Percentiles rank a stretch among this genome's conserved stretches.
Evolutionary conservation across 805 yeast species (phyloP).

Genomic region (Suhomyces xylopsoci): DNA sequence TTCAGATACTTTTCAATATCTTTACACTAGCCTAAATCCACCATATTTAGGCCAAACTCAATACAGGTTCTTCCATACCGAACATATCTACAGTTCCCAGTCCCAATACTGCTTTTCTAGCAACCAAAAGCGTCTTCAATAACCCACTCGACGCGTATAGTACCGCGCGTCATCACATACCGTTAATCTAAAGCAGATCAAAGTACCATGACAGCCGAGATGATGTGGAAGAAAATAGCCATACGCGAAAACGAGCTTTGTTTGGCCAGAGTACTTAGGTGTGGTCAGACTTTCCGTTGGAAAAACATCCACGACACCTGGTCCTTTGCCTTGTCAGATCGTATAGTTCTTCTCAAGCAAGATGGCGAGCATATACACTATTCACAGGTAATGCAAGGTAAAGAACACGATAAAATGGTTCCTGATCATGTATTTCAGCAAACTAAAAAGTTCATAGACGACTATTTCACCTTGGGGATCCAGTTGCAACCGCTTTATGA

Average conservation of each 20-base stretch:
- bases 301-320: slow-evolving; percentile 58
- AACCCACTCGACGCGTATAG: not conserved
- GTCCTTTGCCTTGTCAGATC: slow-evolving; percentile 59
- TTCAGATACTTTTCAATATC: not conserved
- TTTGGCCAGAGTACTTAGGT: slow-evolving; percentile 64
- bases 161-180: not conserved
- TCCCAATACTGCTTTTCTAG: not conserved
- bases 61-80: not conserved
- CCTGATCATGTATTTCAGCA: slow-evolving; percentile 17
- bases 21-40: not conserved
- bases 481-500: slow-evolving; percentile 51
- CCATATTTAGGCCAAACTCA: not conserved
- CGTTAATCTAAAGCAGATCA: not conserved
- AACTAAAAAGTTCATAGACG: slow-evolving; percentile 46
- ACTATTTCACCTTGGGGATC: slow-evolving; percentile 69
- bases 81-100: not conserved
- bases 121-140: not conserved
- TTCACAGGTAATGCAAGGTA: slow-evolving; percentile 33
- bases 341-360: slow-evolving; percentile 66
- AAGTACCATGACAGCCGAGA: not conserved
- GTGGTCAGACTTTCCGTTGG: slow-evolving; percentile 89
- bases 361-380: slow-evolving; percentile 51
- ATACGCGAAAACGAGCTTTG: slow-evolving; percentile 43
- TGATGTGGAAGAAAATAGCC: slow-evolving; percentile 11
- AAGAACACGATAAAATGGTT: not conserved